phyloP scores from a whole-genome alignment of 2,329 filamentous ascomycete species.

The Colletotrichum lupini region DNA sequence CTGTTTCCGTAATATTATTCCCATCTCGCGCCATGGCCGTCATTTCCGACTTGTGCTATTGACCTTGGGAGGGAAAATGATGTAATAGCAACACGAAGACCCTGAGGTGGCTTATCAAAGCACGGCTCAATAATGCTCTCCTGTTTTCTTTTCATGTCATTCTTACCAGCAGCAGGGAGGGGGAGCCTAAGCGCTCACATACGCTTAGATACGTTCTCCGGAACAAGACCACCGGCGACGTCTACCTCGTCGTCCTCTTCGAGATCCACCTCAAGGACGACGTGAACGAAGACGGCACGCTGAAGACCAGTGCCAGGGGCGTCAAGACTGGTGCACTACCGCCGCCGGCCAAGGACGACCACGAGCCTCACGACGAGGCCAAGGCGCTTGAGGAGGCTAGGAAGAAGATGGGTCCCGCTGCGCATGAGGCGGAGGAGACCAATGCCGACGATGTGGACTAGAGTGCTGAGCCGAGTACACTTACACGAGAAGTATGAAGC shows the following conservation, averaged over 20 bases:
- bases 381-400: conserved; percentile 52
- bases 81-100: background rate
- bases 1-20: background rate
- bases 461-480: background rate
- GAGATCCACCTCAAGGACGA: conserved; percentile 78
- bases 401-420: conserved; percentile 46
- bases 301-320: conserved; percentile 56
- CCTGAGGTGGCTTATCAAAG: background rate
- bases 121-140: background rate
- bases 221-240: conserved; percentile 77
- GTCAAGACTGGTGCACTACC: conserved; percentile 39
- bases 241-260: conserved; percentile 86
- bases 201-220: conserved; percentile 92
- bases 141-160: conserved; percentile 30
- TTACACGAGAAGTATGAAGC: background rate
- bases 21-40: background rate
- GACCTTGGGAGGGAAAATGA: background rate
- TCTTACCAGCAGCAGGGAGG: conserved; percentile 42
- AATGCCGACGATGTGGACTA: conserved; percentile 58
- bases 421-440: conserved; percentile 42
- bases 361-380: conserved; percentile 45
- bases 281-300: conserved; percentile 66
- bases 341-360: conserved; percentile 37
- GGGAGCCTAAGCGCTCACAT: conserved; percentile 74
- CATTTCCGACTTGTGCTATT: conserved; percentile 4